Percentiles rank a stretch among this genome's conserved stretches.
These are phyloP conservation scores for Skeletonema marinoi DNA, from an alignment of 108 stramenopile genomes.

Conservation along the genomic window DNA sequence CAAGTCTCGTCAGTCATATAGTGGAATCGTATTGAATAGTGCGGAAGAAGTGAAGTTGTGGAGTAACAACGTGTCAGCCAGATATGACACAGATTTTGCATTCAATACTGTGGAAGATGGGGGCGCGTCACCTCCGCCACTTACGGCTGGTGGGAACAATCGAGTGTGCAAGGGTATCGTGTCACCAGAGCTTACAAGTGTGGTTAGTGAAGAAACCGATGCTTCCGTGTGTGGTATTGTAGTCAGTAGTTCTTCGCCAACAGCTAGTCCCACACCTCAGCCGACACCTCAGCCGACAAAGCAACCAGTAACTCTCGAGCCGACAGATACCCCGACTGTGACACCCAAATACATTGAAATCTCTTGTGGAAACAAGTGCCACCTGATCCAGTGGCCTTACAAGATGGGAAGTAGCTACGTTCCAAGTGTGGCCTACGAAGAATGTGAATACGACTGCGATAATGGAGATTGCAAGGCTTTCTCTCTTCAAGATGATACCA, in stretches of 20 bases:
- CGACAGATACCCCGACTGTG: neutral
- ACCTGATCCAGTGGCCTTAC: constrained; percentile 18
- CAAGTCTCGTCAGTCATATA: constrained; percentile 30
- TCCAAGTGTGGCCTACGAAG: constrained; percentile 1
- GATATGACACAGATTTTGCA: constrained; percentile 17
- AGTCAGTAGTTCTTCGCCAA: neutral
- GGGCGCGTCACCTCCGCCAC: neutral
- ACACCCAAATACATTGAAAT: constrained; percentile 8
- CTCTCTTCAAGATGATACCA: constrained; percentile 17
- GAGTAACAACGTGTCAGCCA: constrained; percentile 22
- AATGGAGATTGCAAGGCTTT: constrained; percentile 14
- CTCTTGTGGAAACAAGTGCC: neutral
- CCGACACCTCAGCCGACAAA: neutral
- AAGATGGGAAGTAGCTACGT: constrained; percentile 14
- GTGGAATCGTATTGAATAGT: constrained; percentile 34
- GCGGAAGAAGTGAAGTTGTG: constrained; percentile 21
- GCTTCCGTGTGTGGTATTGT: neutral
- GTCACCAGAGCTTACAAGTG: no score
- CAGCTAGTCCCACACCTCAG: neutral
- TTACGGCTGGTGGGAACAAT: constrained; percentile 1
- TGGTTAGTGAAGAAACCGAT: neutral
- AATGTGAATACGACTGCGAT: constrained; percentile 16
- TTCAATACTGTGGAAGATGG: constrained; percentile 22
- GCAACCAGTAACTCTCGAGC: neutral
- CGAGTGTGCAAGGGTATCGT: no score